These are phyloP conservation scores for Uromyces viciae-fabae DNA, from an alignment of 1,284 basidiomycete genomes.

Conservation along the genomic window DNA sequence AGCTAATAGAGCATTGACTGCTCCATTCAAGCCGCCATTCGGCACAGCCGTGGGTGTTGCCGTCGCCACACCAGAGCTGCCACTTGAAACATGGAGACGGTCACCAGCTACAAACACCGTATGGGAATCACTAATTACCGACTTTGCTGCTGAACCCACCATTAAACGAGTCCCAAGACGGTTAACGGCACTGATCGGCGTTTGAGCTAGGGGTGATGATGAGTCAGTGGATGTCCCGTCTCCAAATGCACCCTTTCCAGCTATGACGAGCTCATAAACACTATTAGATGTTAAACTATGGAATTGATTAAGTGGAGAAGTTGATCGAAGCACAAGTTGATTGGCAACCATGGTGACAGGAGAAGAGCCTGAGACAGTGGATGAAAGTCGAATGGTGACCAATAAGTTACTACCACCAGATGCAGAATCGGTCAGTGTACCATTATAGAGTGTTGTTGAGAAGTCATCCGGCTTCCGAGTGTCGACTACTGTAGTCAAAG, in stretches of 20 bases:
- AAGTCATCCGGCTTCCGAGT: slow-evolving; percentile 70
- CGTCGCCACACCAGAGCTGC: slow-evolving; percentile 7
- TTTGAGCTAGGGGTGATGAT: neutral
- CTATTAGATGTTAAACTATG: neutral
- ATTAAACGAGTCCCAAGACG: slow-evolving; percentile 9
- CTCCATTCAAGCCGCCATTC: slow-evolving; percentile 38
- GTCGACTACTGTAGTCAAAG: slow-evolving; percentile 67
- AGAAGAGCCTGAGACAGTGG: slow-evolving; percentile 63
- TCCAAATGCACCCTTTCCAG: slow-evolving; percentile 36
- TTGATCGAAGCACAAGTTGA: slow-evolving; percentile 54
- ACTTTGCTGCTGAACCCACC: slow-evolving; percentile 2
- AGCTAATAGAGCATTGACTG: neutral
- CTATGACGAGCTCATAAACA: slow-evolving; percentile 12
- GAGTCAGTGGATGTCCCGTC: slow-evolving; percentile 17
- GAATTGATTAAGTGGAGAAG: slow-evolving; percentile 46
- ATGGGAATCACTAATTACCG: slow-evolving; percentile 10
- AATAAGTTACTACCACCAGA: slow-evolving; percentile 63
- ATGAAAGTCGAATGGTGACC: slow-evolving; percentile 62
- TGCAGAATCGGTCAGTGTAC: slow-evolving; percentile 69
- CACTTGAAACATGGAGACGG: slow-evolving; percentile 23
- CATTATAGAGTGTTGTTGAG: slow-evolving; percentile 68
- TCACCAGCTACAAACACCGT: slow-evolving; percentile 22
- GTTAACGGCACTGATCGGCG: slow-evolving; percentile 24
- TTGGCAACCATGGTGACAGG: slow-evolving; percentile 62
- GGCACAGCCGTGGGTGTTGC: neutral